Evolutionary conservation across 306 rosid species (phyloP), one percentile per base, ranked within the genome.

Genomic region (Luffa aegyptiaca): DNA sequence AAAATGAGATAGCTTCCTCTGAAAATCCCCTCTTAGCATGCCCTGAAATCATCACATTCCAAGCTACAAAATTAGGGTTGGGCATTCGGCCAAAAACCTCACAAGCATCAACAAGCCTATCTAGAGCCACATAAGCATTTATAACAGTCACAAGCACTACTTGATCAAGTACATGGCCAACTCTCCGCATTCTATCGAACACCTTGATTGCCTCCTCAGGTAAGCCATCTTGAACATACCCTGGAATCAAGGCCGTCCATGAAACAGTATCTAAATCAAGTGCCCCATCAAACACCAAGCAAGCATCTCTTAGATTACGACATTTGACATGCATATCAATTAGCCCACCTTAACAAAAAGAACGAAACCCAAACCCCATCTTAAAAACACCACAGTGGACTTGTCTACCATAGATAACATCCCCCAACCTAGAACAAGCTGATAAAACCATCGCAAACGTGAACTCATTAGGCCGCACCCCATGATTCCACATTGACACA

Each of bases 241-340:
- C 93, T 36, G 93, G 78, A 17, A 93, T 87, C 82, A 93, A 83
- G 68, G 94, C 75, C 5, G 75, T 69, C 75, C 53, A 69, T 4
- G 75, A 69, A 42, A 69, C 75, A 69, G 51, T 42, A 70, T 92
- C 93, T 80, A 89, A 65, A 33, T 80, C 66, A 26, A 65, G 57
- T 18, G 92, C 82, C 1, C 83, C 6, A 13, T 87, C 85, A 35
- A 90, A 90, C 57, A 86, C 55, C 77, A 21, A 17, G 10, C 83
- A 83, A 77, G 98, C 96, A 64, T 79, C 88, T 36, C 31, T 69
- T 68, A 94, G 44, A 79, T 35, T 68, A 76, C 55, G 73, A 84
- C 96, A 86, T 80, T 92, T 89, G 41, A 92, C 89, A 69, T 92
- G 92, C 84, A 90, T 81, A 85, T 92, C 86, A 80, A 92, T 84